Conservation (phyloP, 1,284 basidiomycete species). For the Ganoderma leucocontextum region DNA sequence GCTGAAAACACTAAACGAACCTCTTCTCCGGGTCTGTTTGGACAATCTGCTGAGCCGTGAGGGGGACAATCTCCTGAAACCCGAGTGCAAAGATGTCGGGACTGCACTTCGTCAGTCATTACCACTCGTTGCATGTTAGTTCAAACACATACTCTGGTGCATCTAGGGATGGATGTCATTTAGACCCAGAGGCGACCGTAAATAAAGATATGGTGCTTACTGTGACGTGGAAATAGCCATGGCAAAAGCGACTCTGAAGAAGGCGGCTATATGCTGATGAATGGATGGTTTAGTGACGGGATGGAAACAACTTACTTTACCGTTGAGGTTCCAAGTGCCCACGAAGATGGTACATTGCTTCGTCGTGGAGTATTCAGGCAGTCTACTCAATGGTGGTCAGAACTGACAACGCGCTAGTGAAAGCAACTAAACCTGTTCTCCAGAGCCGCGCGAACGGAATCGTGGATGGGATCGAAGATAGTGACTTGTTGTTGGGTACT, state of each 20-base stretch:
- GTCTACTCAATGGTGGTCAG: slow-evolving; percentile 49
- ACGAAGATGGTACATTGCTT: slow-evolving; percentile 80
- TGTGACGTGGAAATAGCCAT: slow-evolving; percentile 88
- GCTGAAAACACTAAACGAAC: slow-evolving; percentile 47
- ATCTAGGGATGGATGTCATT: slow-evolving; percentile 45
- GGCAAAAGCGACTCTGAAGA: slow-evolving; percentile 86
- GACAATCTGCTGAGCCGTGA: slow-evolving; percentile 96
- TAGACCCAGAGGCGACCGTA: slow-evolving; percentile 21
- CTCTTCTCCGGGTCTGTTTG: slow-evolving; percentile 96
- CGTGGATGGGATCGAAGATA: slow-evolving; percentile 95
- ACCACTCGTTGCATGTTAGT: background rate
- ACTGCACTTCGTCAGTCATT: slow-evolving; percentile 48
- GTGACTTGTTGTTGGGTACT: slow-evolving; percentile 88
- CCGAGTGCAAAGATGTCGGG: slow-evolving; percentile 93
- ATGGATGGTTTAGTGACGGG: background rate
- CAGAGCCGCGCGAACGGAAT: slow-evolving; percentile 80
- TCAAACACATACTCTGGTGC: slow-evolving; percentile 64
- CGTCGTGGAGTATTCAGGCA: slow-evolving; percentile 87
- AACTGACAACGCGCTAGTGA: slow-evolving; percentile 12
- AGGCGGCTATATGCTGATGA: slow-evolving; percentile 49
- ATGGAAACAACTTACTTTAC: slow-evolving; percentile 61
- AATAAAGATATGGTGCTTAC: slow-evolving; percentile 50
- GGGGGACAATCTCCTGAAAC: slow-evolving; percentile 97
- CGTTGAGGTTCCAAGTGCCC: slow-evolving; percentile 98
- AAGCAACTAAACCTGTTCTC: slow-evolving; percentile 60